Base-by-base conservation (phyloP, 805 yeast genomes). In the Pichia occidentalis region DNA sequence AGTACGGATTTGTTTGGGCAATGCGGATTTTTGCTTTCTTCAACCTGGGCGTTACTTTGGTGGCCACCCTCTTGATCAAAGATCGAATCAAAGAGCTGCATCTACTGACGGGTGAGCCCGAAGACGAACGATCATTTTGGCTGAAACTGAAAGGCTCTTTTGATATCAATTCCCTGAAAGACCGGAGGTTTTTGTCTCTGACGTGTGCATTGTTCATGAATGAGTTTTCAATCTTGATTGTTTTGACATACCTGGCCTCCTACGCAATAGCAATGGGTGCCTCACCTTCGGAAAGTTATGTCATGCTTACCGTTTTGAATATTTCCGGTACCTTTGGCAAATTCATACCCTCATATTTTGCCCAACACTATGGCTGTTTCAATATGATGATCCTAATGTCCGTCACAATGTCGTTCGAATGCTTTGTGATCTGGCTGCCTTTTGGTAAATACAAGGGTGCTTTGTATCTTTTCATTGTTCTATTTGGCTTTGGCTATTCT, bases 361-460 rank as follows among this genome's bases (percentile, higher is more conserved):
- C 64, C 0, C 64, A 61, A 42, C 37, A 44, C 24, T 47, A 66
- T 16, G 82, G 83, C 4, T 59, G 74, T 14, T 73, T 73, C 49
- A 77, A 78, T 50, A 63, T 74, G 26, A 67, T 71, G 52, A 61
- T 66, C 4, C 58, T 36, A 57, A 39, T 71, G 75, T 75, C 56
- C 60, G 27, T 72, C 67, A 18, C 66, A 56, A 65, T 73, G 44
- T 54, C 68, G 1, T 8, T 78, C 0, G 54, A 69, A 20, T 66
- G 73, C 5, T 62, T 79, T 34, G 60, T 65, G 0, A 49, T 80
- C n/a, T 79, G 86, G 85, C 56, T 78, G 14, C 86, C 86, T 2
- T 72, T 75, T 43, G 84, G 82, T 3, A 42, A 51, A 11, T 50
- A 55, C 32, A 48, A 57, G 22, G 55, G 52, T 4, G 69, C 67